Evolutionary conservation across 2,329 filamentous ascomycete genomes (phyloP), one percentile per base, ranked within the genome.

Genomic region (Chaetomium olivaceum): DNA sequence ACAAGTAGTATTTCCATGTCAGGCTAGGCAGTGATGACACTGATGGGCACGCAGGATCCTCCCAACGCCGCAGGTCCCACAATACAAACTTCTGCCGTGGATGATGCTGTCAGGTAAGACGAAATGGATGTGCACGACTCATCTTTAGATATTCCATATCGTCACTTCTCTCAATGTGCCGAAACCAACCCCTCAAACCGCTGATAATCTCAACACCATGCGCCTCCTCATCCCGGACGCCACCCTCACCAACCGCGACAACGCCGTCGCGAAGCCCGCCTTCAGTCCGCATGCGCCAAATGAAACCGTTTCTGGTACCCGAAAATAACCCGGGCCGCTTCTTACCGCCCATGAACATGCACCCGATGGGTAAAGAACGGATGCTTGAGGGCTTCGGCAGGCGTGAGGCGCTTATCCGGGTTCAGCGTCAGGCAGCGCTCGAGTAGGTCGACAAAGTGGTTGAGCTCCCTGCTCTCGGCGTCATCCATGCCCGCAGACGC

Each of bases 371-470:
- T 81, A 72, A 98, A 92, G 78, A 98, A 98, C 1, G 91, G 91
- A 80, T 98, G 94, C 74, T 88, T 89, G 72, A 98, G 80, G 58
- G 95, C 95, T 74, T 98, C 93, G 16, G 85, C 82, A 0, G 95
- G 91, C 56, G 91, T 94, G 73, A 95, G 91, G 68, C 95, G 87
- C 82, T 96, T 96, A 76, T 97, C 93, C 0, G 94, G 92, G 74
- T 98, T 97, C 69, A 98, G 84, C 65, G 89, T 88, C 69, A 99
- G 82, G 75, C 93, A 98, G 63, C 91, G 89, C 74, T 97, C 93
- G 64, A 99, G 80, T 58, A 99, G 80, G 77, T 98, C 93, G 71
- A 92, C 84, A 77, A 99, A 97, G 61, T 90, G 83, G 66, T 90
- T 89, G 68, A 97, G 80, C 73, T 97, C 92, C 76, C 89, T 90